A percentile compares a stretch with the other conserved stretches of the same genome.
Conservation (phyloP, 148 eudicot genomes). For the Mesembryanthemum crystallinum region DNA sequence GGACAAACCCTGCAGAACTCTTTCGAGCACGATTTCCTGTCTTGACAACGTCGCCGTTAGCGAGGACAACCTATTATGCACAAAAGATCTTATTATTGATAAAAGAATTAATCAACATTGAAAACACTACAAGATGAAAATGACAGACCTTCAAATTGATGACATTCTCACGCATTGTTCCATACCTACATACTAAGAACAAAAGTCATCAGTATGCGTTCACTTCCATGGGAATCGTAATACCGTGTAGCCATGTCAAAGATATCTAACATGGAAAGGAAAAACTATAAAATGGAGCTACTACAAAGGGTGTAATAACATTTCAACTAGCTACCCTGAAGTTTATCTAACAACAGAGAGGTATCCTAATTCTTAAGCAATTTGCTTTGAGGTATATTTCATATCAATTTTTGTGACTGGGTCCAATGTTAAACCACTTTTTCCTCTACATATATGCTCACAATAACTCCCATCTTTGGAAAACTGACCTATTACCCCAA, state of each 20-base stretch:
- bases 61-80: constrained; percentile 66
- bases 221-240: neutral
- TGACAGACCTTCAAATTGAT: constrained; percentile 75
- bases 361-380: no score
- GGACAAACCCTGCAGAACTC: constrained; percentile 94
- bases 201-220: constrained; percentile 18
- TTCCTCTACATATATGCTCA: no score
- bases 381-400: no score
- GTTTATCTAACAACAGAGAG: no score
- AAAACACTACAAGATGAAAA: constrained; percentile 14
- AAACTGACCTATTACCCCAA: no score
- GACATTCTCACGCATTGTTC: constrained; percentile 99
- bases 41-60: constrained; percentile 86
- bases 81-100: neutral
- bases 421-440: no score
- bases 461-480: no score
- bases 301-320: no score
- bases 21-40: constrained; percentile 97
- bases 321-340: no score
- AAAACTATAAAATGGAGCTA: no score
- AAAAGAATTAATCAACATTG: neutral
- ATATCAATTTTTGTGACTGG: no score
- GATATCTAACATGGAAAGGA: neutral
- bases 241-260: neutral
- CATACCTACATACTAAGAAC: constrained; percentile 76